These are phyloP conservation scores for Erigeron philadelphicus DNA, from an alignment of 140 eudicot species.

Conservation along the genomic window DNA sequence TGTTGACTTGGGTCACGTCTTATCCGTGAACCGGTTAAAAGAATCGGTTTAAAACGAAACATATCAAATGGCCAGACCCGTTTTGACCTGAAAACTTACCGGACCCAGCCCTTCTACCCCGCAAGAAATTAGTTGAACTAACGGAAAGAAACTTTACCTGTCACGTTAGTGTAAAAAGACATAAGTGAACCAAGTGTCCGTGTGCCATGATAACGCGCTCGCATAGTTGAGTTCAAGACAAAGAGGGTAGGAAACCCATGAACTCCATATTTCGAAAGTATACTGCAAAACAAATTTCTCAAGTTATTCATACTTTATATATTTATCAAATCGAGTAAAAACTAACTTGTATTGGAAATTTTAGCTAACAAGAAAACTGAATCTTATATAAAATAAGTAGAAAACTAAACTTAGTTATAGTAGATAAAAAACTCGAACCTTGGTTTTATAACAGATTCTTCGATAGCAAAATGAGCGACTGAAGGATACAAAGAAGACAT, in stretches of 20 bases:
- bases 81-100: not conserved
- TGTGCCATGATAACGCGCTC: constrained; percentile 76
- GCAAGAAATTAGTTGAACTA: not conserved
- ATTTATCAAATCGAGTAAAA: not conserved
- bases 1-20: not conserved
- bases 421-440: constrained; percentile 39
- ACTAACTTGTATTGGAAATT: not conserved
- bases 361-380: not conserved
- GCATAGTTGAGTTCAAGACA: constrained; percentile 79
- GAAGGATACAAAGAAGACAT: constrained; percentile 73
- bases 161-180: constrained; percentile 60
- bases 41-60: not conserved
- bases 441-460: constrained; percentile 74
- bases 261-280: constrained; percentile 82
- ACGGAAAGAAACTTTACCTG: constrained; percentile 39
- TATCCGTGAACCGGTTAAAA: not conserved
- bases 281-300: constrained; percentile 40
- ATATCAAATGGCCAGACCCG: not conserved
- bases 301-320: not conserved
- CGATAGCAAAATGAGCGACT: constrained; percentile 76
- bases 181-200: constrained; percentile 58
- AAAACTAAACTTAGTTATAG: not conserved
- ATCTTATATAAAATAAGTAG: not conserved
- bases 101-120: not conserved
- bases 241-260: constrained; percentile 84